Conservation (phyloP, 2,329 filamentous ascomycete genomes). For the Phialophora expanda region DNA sequence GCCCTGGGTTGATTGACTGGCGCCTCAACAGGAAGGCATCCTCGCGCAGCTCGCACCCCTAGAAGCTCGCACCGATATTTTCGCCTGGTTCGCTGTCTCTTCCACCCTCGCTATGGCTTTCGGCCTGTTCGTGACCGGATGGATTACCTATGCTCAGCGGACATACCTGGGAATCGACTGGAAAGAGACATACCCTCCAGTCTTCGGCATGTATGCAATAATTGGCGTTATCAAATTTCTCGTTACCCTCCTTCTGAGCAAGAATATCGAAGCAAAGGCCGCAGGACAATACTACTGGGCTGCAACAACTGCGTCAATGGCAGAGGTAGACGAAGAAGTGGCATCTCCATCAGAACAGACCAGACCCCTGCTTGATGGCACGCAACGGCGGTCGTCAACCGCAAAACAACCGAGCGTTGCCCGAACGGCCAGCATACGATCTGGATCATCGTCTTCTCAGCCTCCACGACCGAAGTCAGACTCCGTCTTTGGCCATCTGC, state of each 20-base stretch:
- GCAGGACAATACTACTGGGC: constrained; percentile 23
- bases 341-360: constrained; percentile 32
- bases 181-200: constrained; percentile 25
- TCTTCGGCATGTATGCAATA: constrained; percentile 25
- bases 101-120: constrained; percentile 66
- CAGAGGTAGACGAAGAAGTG: constrained; percentile 27
- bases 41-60: constrained; percentile 65
- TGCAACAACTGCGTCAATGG: constrained; percentile 17
- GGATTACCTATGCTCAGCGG: constrained; percentile 47
- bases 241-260: constrained; percentile 22
- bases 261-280: constrained; percentile 21
- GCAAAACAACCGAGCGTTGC: constrained; percentile 11
- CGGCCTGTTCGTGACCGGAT: constrained; percentile 56
- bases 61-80: constrained; percentile 63
- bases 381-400: constrained; percentile 13
- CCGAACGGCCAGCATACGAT: constrained; percentile 18
- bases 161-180: constrained; percentile 41
- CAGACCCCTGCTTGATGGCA: constrained; percentile 16
- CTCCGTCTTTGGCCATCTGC: constrained; percentile 15
- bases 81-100: constrained; percentile 64
- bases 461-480: constrained; percentile 12
- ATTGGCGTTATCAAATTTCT: constrained; percentile 21
- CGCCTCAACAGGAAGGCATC: constrained; percentile 43
- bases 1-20: not conserved
- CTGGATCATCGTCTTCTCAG: constrained; percentile 9